Percentiles rank a stretch among this genome's conserved stretches.
Conservation (phyloP, 1,284 basidiomycete species). For the Macrocystidia cucumis region DNA sequence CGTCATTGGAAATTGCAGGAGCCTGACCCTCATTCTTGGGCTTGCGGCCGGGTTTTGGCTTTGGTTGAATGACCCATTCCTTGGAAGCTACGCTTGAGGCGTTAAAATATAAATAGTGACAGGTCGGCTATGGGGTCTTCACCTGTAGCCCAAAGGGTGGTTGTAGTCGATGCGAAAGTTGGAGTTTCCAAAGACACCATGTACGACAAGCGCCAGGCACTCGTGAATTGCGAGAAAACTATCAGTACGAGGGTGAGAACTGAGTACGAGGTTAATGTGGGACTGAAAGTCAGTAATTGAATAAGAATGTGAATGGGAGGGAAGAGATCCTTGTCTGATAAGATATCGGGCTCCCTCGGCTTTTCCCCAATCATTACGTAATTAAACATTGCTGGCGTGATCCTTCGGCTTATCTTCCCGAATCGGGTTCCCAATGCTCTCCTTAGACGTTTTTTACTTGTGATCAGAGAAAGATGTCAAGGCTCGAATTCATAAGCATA, state of each 20-base stretch:
- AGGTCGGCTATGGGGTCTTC: conserved; percentile 7
- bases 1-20: conserved; percentile 31
- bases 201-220: neutral
- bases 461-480: conserved; percentile 2
- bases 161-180: conserved; percentile 19
- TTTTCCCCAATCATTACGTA: conserved; percentile 15
- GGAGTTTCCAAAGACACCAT: conserved; percentile 9
- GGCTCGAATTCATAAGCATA: conserved; percentile 2
- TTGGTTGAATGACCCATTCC: conserved; percentile 87
- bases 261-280: conserved; percentile 9
- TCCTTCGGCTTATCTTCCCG: no score
- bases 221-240: no score
- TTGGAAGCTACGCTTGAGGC: conserved; percentile 55
- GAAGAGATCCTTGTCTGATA: conserved; percentile 25
- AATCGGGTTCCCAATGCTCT: no score
- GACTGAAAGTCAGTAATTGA: conserved; percentile 7
- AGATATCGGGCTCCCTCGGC: conserved; percentile 25
- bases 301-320: conserved; percentile 9
- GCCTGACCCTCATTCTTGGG: conserved; percentile 63
- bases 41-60: conserved; percentile 86
- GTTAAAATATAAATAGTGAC: conserved; percentile 9
- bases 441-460: no score
- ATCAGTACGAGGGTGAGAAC: neutral
- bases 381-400: no score
- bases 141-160: conserved; percentile 50